phyloP scores from a whole-genome alignment of 768 basidiomycete species.

The Russula ochroleuca region DNA sequence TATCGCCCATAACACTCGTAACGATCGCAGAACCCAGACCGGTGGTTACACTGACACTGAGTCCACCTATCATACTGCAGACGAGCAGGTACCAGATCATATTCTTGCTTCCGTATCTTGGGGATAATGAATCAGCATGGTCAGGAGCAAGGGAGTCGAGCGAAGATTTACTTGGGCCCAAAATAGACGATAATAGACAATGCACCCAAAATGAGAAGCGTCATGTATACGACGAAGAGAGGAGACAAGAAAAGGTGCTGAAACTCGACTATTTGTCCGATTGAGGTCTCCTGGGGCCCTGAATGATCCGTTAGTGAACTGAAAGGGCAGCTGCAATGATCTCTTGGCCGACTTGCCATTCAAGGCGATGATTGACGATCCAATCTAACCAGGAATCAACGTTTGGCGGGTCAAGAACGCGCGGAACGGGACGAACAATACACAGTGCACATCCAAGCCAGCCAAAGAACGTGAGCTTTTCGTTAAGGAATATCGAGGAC shows the following conservation, averaged over 20 bases:
- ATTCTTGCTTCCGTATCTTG: conserved; percentile 78
- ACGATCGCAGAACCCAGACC: conserved; percentile 92
- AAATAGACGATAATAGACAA: conserved; percentile 78
- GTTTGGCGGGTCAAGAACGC: conserved; percentile 5
- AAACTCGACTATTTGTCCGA: conserved; percentile 68
- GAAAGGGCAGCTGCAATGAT: conserved; percentile 25
- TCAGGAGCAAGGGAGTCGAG: conserved; percentile 1
- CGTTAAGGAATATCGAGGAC: conserved; percentile 90
- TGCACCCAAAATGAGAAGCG: conserved; percentile 59
- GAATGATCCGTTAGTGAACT: conserved; percentile 9
- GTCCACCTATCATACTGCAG: conserved; percentile 95
- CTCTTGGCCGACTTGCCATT: conserved; percentile 50
- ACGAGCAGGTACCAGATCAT: conserved; percentile 96
- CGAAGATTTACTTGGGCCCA: conserved; percentile 55
- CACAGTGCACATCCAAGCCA: conserved; percentile 93
- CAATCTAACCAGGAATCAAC: conserved; percentile 46
- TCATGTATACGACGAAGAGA: conserved; percentile 70
- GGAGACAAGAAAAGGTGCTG: conserved; percentile 75
- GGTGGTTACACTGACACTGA: conserved; percentile 90
- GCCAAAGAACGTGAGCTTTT: conserved; percentile 91
- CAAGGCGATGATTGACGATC: conserved; percentile 84
- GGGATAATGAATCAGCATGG: neutral
- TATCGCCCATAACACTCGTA: conserved; percentile 65
- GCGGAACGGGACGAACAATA: conserved; percentile 53
- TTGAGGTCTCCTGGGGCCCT: conserved; percentile 67